Percentiles rank a stretch among this genome's conserved stretches.
phyloP scores from a whole-genome alignment of 768 basidiomycete species.

The Exsudoporus frostii region DNA sequence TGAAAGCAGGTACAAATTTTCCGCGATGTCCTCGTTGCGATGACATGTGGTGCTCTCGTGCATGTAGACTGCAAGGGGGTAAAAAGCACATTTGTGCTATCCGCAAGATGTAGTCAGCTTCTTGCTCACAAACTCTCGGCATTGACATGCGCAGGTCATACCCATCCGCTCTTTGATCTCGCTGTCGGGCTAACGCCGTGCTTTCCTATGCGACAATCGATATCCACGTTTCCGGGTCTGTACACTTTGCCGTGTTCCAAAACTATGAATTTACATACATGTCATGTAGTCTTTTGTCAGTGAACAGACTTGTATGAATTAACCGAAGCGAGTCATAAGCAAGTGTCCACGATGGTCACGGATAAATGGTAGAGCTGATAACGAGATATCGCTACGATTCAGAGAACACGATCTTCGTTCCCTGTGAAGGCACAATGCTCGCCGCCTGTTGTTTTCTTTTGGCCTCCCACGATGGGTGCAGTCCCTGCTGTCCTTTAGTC shows the following conservation, averaged over 20 bases:
- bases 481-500: neutral
- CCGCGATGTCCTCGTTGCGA: conserved; percentile 61
- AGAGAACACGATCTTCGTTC: conserved; percentile 78
- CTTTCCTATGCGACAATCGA: neutral
- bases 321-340: neutral
- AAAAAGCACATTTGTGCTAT: conserved; percentile 48
- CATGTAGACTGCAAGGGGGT: conserved; percentile 52
- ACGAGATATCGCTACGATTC: conserved; percentile 7
- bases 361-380: neutral
- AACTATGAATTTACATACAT: neutral
- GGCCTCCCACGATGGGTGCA: conserved; percentile 98
- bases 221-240: neutral
- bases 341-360: neutral
- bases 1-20: conserved; percentile 50
- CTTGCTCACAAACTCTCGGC: neutral
- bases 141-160: neutral
- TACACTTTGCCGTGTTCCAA: neutral
- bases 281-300: neutral
- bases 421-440: conserved; percentile 64
- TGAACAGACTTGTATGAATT: neutral
- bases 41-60: conserved; percentile 62
- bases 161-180: neutral
- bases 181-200: neutral
- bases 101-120: conserved; percentile 9
- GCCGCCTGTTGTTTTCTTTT: conserved; percentile 72